Evolutionary conservation across 176 grass and related monocot genomes (phyloP).

Genomic region (Chrysopogon serrulatus): DNA sequence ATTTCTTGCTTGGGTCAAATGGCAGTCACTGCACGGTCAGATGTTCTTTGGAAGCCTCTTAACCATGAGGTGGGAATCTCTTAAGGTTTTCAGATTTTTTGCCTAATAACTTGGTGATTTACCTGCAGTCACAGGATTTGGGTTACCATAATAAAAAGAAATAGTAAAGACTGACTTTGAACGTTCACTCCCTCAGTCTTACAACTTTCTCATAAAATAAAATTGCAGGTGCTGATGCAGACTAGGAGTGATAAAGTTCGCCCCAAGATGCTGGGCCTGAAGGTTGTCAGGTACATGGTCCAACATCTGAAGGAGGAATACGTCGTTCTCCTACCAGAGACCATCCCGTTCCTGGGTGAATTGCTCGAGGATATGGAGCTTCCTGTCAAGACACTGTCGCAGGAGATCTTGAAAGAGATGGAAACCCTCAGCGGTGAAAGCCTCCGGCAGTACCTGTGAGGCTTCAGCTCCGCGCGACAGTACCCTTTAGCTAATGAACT

Average conservation of each 20-base stretch:
- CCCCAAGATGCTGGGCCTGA: slow-evolving; percentile 78
- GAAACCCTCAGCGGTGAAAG: slow-evolving; percentile 81
- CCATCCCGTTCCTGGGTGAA: slow-evolving; percentile 82
- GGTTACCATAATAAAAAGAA: neutral
- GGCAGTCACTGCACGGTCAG: slow-evolving; percentile 74
- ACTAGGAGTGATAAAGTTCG: slow-evolving; percentile 75
- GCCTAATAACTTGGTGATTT: neutral
- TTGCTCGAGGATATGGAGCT: slow-evolving; percentile 89
- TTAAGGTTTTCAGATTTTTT: neutral
- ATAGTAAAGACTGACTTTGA: neutral
- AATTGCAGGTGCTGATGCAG: slow-evolving; percentile 81
- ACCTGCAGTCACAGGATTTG: neutral
- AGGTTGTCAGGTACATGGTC: slow-evolving; percentile 80
- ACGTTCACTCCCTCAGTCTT: neutral
- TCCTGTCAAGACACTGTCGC: slow-evolving; percentile 77
- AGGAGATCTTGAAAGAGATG: slow-evolving; percentile 88
- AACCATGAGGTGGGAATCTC: slow-evolving; percentile 78
- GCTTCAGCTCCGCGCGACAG: neutral
- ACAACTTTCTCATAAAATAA: neutral
- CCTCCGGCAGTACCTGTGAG: slow-evolving; percentile 67
- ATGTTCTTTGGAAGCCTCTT: slow-evolving; percentile 94
- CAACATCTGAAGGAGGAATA: slow-evolving; percentile 93
- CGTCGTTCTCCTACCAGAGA: slow-evolving; percentile 66
- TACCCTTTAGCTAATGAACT: neutral
- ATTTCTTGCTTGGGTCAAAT: slow-evolving; percentile 91